Percentiles rank a stretch among this genome's conserved stretches.
These are phyloP conservation scores for Pulveroboletus sp. DNA, from an alignment of 768 basidiomycete species.

Conservation along the genomic window DNA sequence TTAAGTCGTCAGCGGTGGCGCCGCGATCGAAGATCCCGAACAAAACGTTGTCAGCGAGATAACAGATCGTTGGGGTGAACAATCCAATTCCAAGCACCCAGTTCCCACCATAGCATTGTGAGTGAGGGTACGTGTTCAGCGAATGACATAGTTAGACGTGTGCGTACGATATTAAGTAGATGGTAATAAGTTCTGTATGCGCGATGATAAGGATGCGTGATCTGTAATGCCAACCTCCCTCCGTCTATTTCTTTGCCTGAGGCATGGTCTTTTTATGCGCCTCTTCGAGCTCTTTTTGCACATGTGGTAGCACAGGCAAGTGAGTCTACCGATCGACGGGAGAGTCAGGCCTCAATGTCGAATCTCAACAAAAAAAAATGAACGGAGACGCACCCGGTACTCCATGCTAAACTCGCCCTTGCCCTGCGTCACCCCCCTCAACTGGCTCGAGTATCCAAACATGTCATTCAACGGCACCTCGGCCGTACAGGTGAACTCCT, in stretches of 20 bases:
- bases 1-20: too few relatives aligned
- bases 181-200: conserved; percentile 21
- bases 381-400: conserved; percentile 54
- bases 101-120: too few relatives aligned
- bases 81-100: too few relatives aligned
- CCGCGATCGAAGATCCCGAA: too few relatives aligned
- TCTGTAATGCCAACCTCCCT: too few relatives aligned
- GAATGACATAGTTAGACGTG: conserved; percentile 8
- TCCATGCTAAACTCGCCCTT: conserved; percentile 89
- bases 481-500: conserved; percentile 88
- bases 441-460: conserved; percentile 94
- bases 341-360: not conserved
- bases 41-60: too few relatives aligned
- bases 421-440: conserved; percentile 93
- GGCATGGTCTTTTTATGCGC: conserved; percentile 77
- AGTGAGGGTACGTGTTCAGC: conserved; percentile 2
- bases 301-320: conserved; percentile 74
- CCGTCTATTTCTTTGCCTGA: conserved; percentile 59
- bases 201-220: conserved; percentile 8
- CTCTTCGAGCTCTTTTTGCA: conserved; percentile 87
- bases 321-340: conserved; percentile 52
- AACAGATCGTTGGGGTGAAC: too few relatives aligned
- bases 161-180: conserved; percentile 11
- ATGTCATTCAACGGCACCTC: conserved; percentile 97
- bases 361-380: not conserved